Evolutionary conservation across 208 protist species (phyloP).

Genomic region (Trypanosoma melophagium): DNA sequence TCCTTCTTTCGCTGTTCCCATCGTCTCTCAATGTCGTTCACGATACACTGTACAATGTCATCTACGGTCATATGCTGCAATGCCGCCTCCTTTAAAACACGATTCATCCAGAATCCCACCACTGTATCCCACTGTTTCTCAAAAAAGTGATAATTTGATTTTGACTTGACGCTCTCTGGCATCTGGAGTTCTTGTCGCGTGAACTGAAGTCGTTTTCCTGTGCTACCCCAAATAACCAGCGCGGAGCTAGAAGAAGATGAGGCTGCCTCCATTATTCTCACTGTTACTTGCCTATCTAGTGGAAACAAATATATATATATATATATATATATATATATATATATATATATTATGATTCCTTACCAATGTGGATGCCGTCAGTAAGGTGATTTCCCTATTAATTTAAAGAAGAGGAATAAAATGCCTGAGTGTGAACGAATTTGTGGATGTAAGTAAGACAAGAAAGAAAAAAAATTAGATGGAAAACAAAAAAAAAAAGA

Average conservation of each 20-base stretch:
- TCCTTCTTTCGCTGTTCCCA: constrained; percentile 54
- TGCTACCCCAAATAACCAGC: constrained; percentile 79
- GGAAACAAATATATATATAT: constrained; percentile 3
- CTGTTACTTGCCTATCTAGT: constrained; percentile 2
- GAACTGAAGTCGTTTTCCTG: constrained; percentile 68
- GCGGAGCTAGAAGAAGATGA: constrained; percentile 26
- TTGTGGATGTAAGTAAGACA: not conserved
- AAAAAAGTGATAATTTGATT: constrained; percentile 65
- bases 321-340: constrained; percentile 17
- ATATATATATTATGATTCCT: constrained; percentile 12
- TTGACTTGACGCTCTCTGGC: constrained; percentile 47
- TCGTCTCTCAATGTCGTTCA: constrained; percentile 59
- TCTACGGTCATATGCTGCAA: constrained; percentile 63
- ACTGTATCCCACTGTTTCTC: constrained; percentile 81
- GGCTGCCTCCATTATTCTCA: constrained; percentile 1
- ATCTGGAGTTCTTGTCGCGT: constrained; percentile 68
- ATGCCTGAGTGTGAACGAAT: too few species aligned
- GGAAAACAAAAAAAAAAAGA: constrained; percentile 7
- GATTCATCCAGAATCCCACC: constrained; percentile 72
- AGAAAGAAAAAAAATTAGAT: not conserved
- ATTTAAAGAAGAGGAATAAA: too few species aligned
- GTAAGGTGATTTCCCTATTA: not conserved
- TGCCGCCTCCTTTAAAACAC: constrained; percentile 62
- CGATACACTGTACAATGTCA: constrained; percentile 57
- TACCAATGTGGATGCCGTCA: not conserved